Evolutionary conservation across 1,139 yeast species (phyloP).

Genomic region (Saccharomyces pastorianus): DNA sequence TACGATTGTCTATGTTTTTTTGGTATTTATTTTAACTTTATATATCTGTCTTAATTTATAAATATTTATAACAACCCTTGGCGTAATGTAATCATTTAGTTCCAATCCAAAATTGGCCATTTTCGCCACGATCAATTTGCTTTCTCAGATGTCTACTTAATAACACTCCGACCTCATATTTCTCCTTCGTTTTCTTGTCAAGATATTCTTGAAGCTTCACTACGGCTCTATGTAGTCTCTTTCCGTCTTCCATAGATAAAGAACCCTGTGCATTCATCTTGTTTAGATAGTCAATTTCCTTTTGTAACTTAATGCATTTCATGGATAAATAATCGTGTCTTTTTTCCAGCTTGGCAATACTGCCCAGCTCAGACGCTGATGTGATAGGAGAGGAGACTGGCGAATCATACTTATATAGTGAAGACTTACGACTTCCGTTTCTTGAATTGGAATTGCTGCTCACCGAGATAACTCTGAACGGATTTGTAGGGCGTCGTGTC

Average conservation of each 20-base stretch:
- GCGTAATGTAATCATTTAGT: conserved; percentile 11
- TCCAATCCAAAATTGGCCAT: conserved; percentile 33
- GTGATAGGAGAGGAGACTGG: not conserved
- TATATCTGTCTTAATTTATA: not conserved
- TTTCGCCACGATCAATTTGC: conserved; percentile 35
- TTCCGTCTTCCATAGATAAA: conserved; percentile 33
- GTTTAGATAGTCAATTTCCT: conserved; percentile 33
- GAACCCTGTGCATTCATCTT: conserved; percentile 32
- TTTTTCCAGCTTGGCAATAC: conserved; percentile 19
- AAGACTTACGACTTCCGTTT: conserved; percentile 8
- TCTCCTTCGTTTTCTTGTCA: conserved; percentile 35
- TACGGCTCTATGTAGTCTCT: conserved; percentile 33
- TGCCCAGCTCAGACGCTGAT: conserved; percentile 5
- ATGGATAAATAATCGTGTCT: conserved; percentile 23
- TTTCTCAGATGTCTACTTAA: conserved; percentile 35
- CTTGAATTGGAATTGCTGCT: conserved; percentile 13
- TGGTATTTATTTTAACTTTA: not conserved
- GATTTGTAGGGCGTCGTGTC: conserved; percentile 18
- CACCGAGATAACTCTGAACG: conserved; percentile 31
- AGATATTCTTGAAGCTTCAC: conserved; percentile 34
- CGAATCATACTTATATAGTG: conserved; percentile 2
- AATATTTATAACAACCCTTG: not conserved
- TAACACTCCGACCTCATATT: conserved; percentile 35
- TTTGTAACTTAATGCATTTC: conserved; percentile 32
- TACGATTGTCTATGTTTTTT: not conserved